Conservation (phyloP, 495 filamentous ascomycete species). For the Paragyromitra xinjiangensis region DNA sequence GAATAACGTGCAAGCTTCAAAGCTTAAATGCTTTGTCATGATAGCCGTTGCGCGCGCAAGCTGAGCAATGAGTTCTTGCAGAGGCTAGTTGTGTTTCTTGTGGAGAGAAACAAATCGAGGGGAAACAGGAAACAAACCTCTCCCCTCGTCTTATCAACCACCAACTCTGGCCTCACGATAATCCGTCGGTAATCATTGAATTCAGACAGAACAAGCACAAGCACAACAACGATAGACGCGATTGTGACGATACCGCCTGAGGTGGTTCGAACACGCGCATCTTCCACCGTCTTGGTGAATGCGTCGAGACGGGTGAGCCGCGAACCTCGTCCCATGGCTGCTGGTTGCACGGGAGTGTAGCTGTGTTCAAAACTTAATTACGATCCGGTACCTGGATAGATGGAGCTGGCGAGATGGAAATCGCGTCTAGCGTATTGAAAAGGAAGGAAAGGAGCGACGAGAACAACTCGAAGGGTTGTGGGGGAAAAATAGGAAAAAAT, state of each 20-base stretch:
- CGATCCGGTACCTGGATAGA: constrained; percentile 12
- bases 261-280: constrained; percentile 96
- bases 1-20: neutral
- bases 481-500: constrained; percentile 8
- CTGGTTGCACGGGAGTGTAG: constrained; percentile 14
- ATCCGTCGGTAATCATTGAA: constrained; percentile 91
- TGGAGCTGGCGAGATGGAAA: neutral
- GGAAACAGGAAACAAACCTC: constrained; percentile 65
- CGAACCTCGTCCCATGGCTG: constrained; percentile 62
- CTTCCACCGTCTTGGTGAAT: constrained; percentile 98
- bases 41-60: neutral
- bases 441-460: constrained; percentile 22
- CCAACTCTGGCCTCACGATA: constrained; percentile 86
- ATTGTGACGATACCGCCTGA: constrained; percentile 96
- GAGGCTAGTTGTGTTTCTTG: neutral
- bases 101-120: constrained; percentile 37
- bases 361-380: constrained; percentile 11
- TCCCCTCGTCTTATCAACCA: constrained; percentile 91
- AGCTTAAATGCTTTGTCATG: neutral
- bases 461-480: neutral
- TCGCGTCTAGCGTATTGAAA: constrained; percentile 7
- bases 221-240: constrained; percentile 80
- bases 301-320: constrained; percentile 96
- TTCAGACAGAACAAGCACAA: constrained; percentile 93
- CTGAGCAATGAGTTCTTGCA: neutral